These are phyloP conservation scores for Aspergillus homomorphus DNA, from an alignment of 495 filamentous ascomycete genomes.

Conservation along the genomic window DNA sequence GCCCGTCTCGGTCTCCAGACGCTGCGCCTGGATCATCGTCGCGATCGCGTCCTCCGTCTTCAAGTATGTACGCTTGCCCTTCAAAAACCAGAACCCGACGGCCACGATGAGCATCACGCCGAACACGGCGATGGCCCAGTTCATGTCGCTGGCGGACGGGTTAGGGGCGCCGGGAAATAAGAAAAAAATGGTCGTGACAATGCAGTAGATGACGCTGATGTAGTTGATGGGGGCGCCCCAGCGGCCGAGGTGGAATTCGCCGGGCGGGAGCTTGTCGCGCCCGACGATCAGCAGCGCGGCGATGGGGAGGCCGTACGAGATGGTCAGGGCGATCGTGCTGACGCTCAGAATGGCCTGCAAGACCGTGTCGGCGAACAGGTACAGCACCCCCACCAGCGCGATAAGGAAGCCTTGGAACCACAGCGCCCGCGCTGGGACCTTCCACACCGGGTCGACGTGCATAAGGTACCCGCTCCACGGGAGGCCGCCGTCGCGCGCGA, in stretches of 20 bases:
- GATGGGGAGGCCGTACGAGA: conserved; percentile 45
- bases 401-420: conserved; percentile 45
- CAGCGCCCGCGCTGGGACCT: conserved; percentile 42
- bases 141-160: conserved; percentile 41
- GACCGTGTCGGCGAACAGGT: conserved; percentile 47
- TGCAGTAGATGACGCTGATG: conserved; percentile 41
- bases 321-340: conserved; percentile 44
- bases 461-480: conserved; percentile 42
- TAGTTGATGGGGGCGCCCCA: conserved; percentile 34
- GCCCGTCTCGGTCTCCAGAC: conserved; percentile 31
- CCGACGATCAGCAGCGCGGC: conserved; percentile 35
- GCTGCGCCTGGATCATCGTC: conserved; percentile 41
- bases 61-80: conserved; percentile 36
- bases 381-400: conserved; percentile 42
- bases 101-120: conserved; percentile 48
- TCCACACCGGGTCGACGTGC: conserved; percentile 41
- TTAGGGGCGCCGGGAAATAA: conserved; percentile 42
- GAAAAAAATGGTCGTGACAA: conserved; percentile 44
- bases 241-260: conserved; percentile 37
- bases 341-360: conserved; percentile 45
- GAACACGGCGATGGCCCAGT: conserved; percentile 48
- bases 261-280: conserved; percentile 39
- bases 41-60: conserved; percentile 41
- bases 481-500: conserved; percentile 57
- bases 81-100: conserved; percentile 40